These are phyloP conservation scores for Fusarium pininemorale DNA, from an alignment of 2,329 filamentous ascomycete genomes.

Conservation along the genomic window DNA sequence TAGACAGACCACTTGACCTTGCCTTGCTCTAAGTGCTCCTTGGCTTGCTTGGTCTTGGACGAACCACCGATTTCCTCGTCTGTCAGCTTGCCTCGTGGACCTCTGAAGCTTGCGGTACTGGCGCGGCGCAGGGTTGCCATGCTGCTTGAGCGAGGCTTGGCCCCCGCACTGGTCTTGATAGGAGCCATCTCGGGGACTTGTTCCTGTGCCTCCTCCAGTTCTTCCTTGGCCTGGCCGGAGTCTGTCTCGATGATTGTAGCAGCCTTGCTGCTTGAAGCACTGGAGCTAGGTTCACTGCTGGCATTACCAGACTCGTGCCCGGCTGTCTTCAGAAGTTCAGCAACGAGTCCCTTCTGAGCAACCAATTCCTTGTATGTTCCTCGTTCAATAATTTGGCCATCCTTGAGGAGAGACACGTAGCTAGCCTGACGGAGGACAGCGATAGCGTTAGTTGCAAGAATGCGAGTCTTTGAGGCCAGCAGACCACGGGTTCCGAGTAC, in stretches of 20 bases:
- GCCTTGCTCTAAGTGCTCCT: slow-evolving; percentile 91
- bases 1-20: slow-evolving; percentile 98
- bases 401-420: slow-evolving; percentile 84
- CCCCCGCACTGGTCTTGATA: slow-evolving; percentile 67
- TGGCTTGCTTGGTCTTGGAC: slow-evolving; percentile 82
- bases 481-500: slow-evolving; percentile 88
- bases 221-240: slow-evolving; percentile 65
- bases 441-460: slow-evolving; percentile 95
- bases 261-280: slow-evolving; percentile 60
- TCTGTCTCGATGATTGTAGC: slow-evolving; percentile 66
- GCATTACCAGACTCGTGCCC: slow-evolving; percentile 63
- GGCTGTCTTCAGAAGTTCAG: slow-evolving; percentile 82
- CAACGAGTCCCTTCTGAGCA: slow-evolving; percentile 91
- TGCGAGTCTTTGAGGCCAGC: slow-evolving; percentile 84
- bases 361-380: slow-evolving; percentile 92
- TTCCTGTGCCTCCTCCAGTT: slow-evolving; percentile 82
- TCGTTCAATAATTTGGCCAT: slow-evolving; percentile 84
- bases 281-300: slow-evolving; percentile 55
- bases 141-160: slow-evolving; percentile 72
- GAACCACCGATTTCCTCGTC: slow-evolving; percentile 82
- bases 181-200: slow-evolving; percentile 78
- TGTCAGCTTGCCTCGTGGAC: slow-evolving; percentile 81
- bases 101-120: slow-evolving; percentile 89
- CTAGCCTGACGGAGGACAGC: slow-evolving; percentile 89
- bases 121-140: slow-evolving; percentile 86